These are phyloP conservation scores for Quambalaria eucalypti DNA, from an alignment of 1,284 basidiomycete species.

Conservation along the genomic window DNA sequence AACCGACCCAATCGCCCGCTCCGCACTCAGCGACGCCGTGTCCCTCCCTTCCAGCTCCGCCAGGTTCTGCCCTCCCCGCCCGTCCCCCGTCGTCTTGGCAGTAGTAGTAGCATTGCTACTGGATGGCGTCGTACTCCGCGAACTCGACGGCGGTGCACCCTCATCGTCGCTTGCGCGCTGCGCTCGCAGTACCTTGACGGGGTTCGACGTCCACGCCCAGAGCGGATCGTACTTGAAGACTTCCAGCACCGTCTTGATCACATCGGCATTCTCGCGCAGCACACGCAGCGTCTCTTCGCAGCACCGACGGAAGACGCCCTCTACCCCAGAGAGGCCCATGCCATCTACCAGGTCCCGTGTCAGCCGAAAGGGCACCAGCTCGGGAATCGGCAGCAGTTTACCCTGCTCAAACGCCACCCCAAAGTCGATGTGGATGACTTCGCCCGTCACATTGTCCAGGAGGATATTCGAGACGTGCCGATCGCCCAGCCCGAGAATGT, in stretches of 20 bases:
- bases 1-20: slow-evolving; percentile 61
- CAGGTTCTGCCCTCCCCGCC: too few relatives aligned
- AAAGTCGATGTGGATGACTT: slow-evolving; percentile 87
- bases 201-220: slow-evolving; percentile 62
- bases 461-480: slow-evolving; percentile 88
- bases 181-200: slow-evolving; percentile 27
- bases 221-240: slow-evolving; percentile 95
- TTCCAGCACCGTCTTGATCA: slow-evolving; percentile 88
- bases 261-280: slow-evolving; percentile 69
- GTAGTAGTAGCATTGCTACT: neutral
- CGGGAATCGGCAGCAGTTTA: slow-evolving; percentile 68
- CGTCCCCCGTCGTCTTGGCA: slow-evolving; percentile 4
- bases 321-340: slow-evolving; percentile 77
- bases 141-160: neutral
- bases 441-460: slow-evolving; percentile 71
- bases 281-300: slow-evolving; percentile 89
- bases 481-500: slow-evolving; percentile 85
- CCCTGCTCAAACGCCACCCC: slow-evolving; percentile 96
- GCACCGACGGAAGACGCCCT: slow-evolving; percentile 89
- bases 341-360: slow-evolving; percentile 90
- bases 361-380: slow-evolving; percentile 86
- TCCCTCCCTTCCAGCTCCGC: slow-evolving; percentile 22
- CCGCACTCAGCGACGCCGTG: slow-evolving; percentile 72
- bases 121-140: neutral
- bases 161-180: slow-evolving; percentile 9